Evolutionary conservation across 1,284 basidiomycete species (phyloP).

Genomic region (Puccinia triticina): DNA sequence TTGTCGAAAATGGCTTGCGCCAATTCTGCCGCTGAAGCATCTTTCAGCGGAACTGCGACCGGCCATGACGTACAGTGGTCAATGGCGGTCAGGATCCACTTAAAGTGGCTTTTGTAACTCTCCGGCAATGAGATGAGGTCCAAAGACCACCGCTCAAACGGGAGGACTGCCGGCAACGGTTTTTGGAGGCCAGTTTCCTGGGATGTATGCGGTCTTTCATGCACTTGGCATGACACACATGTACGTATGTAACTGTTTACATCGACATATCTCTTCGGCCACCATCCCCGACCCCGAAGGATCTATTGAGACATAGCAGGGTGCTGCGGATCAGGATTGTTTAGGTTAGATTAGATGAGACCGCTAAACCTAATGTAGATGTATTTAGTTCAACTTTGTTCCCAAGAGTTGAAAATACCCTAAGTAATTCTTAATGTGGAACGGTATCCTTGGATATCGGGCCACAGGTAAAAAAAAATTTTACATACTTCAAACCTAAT

Average conservation of each 20-base stretch:
- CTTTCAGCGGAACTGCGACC: not conserved
- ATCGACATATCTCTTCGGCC: not conserved
- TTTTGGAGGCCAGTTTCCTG: constrained; percentile 10
- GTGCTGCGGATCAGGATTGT: too few species aligned
- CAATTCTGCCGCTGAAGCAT: not conserved
- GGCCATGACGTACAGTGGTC: constrained; percentile 9
- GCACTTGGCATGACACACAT: not conserved
- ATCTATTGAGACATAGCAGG: too few species aligned
- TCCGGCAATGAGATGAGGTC: constrained; percentile 3
- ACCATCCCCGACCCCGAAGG: not conserved
- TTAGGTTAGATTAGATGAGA: too few species aligned
- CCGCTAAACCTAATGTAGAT: too few species aligned
- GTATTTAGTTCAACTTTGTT: too few species aligned
- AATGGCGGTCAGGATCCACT: not conserved
- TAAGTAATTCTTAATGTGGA: too few species aligned
- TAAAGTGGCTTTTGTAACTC: not conserved
- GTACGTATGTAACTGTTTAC: not conserved
- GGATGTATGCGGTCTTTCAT: not conserved
- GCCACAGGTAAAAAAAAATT: too few species aligned
- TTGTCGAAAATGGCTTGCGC: not conserved
- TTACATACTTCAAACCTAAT: too few species aligned
- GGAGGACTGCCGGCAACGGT: not conserved
- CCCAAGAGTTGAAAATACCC: too few species aligned
- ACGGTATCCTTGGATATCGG: too few species aligned
- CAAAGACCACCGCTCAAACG: constrained; percentile 11